Evolutionary conservation across 108 stramenopile species (phyloP).

Genomic region (Cylindrotheca fusiformis): DNA sequence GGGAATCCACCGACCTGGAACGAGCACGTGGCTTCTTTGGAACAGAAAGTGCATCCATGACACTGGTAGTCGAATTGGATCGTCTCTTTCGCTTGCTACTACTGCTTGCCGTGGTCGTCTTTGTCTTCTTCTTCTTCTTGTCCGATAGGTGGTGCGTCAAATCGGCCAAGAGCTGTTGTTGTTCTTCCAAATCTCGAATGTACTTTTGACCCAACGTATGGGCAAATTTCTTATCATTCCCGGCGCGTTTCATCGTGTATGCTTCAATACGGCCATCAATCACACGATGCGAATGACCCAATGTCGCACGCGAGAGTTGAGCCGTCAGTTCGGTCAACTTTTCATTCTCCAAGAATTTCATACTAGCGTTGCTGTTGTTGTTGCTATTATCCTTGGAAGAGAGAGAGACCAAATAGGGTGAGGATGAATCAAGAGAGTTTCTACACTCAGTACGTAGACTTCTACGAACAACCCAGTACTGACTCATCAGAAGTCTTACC

Average conservation of each 20-base stretch:
- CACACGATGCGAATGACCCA: constrained; percentile 53
- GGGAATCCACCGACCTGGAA: constrained; percentile 45
- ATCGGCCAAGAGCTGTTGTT: constrained; percentile 39
- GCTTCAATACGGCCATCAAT: constrained; percentile 87
- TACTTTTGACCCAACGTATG: constrained; percentile 71
- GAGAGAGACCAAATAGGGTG: constrained; percentile 17
- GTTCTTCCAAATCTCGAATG: constrained; percentile 60
- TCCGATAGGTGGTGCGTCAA: constrained; percentile 4
- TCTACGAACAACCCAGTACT: too few species aligned
- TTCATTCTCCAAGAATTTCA: constrained; percentile 84
- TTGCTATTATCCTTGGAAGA: background rate
- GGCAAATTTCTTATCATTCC: constrained; percentile 83
- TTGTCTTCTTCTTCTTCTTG: constrained; percentile 1
- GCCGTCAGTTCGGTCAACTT: constrained; percentile 69
- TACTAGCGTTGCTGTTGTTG: constrained; percentile 17
- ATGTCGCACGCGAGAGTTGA: constrained; percentile 58
- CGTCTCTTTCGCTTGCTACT: constrained; percentile 10
- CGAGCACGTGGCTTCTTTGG: constrained; percentile 26
- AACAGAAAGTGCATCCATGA: constrained; percentile 4
- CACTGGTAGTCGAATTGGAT: constrained; percentile 11
- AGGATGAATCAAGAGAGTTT: background rate
- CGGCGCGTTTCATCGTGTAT: constrained; percentile 82
- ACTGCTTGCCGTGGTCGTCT: background rate
- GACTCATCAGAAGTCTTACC: too few species aligned
- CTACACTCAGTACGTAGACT: too few species aligned